Conservation (phyloP, 768 basidiomycete genomes). For the Macrolepiota dolichaula region DNA sequence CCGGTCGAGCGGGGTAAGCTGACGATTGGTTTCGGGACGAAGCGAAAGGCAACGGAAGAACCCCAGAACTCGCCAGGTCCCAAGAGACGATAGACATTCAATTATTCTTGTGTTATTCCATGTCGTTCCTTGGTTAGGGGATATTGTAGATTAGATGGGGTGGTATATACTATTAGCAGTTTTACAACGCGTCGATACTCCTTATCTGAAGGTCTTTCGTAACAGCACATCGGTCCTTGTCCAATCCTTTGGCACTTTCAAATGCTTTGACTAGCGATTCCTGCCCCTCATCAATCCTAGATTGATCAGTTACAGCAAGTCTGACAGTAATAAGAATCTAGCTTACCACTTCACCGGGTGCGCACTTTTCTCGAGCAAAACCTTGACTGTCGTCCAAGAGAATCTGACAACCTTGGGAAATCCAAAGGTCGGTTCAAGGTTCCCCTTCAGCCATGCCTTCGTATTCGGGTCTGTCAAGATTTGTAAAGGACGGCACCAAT, state of each 20-base stretch:
- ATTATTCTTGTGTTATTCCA: background rate
- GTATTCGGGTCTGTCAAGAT: conserved; percentile 81
- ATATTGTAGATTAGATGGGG: conserved; percentile 2
- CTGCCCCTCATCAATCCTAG: conserved; percentile 84
- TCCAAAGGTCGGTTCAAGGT: conserved; percentile 87
- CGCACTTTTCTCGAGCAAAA: conserved; percentile 75
- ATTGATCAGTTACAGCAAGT: background rate
- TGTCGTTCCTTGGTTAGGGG: background rate
- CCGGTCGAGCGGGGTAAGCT: conserved; percentile 69
- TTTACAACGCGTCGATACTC: conserved; percentile 66
- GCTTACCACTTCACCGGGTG: conserved; percentile 78
- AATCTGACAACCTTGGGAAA: conserved; percentile 89
- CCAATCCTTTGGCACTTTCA: conserved; percentile 60
- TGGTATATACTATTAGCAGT: background rate
- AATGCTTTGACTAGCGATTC: conserved; percentile 76
- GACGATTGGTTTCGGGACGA: conserved; percentile 71
- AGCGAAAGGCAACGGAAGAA: conserved; percentile 78
- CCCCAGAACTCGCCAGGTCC: conserved; percentile 61
- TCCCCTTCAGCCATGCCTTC: conserved; percentile 74
- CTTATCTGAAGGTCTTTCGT: conserved; percentile 71
- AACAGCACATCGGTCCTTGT: conserved; percentile 72
- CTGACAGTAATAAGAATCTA: conserved; percentile 6
- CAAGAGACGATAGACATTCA: conserved; percentile 43
- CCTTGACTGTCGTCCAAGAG: conserved; percentile 93
- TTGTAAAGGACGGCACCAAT: background rate